Percentiles rank a stretch among this genome's conserved stretches.
Evolutionary conservation across 1,284 basidiomycete species (phyloP).

Genomic region (Ganoderma multipileum): DNA sequence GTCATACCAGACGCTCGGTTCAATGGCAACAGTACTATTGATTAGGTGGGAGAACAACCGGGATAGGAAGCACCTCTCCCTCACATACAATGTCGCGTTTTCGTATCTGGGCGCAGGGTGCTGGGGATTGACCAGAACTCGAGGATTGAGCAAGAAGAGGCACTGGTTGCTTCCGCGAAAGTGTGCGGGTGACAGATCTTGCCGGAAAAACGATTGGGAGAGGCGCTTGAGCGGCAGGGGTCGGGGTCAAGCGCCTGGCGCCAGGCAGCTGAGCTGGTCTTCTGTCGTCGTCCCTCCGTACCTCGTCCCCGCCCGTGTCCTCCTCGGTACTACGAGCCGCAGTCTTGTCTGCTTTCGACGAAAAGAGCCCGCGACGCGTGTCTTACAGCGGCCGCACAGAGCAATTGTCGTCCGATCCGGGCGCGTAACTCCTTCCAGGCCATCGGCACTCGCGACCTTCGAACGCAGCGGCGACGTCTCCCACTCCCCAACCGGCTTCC

Average conservation of each 20-base stretch:
- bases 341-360: not conserved
- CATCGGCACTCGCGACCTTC: constrained; percentile 24
- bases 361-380: not conserved
- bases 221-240: constrained; percentile 8
- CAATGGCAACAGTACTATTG: constrained; percentile 16
- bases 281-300: not conserved
- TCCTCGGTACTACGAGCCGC: not conserved
- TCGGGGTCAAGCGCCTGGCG: constrained; percentile 6
- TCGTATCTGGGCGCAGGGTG: not conserved
- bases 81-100: not conserved
- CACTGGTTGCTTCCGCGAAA: not conserved
- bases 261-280: not conserved
- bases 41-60: constrained; percentile 18
- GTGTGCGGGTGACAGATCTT: constrained; percentile 16
- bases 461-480: constrained; percentile 30
- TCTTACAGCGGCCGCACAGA: constrained; percentile 5
- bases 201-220: constrained; percentile 17
- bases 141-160: not conserved
- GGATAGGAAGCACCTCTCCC: not conserved
- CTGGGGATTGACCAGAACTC: not conserved
- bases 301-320: not conserved
- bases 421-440: constrained; percentile 22
- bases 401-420: not conserved
- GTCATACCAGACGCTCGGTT: constrained; percentile 24
- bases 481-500: constrained; percentile 24